These are phyloP conservation scores for Brassica hybrid DNA, from an alignment of 441 rosid genomes.

Conservation along the genomic window DNA sequence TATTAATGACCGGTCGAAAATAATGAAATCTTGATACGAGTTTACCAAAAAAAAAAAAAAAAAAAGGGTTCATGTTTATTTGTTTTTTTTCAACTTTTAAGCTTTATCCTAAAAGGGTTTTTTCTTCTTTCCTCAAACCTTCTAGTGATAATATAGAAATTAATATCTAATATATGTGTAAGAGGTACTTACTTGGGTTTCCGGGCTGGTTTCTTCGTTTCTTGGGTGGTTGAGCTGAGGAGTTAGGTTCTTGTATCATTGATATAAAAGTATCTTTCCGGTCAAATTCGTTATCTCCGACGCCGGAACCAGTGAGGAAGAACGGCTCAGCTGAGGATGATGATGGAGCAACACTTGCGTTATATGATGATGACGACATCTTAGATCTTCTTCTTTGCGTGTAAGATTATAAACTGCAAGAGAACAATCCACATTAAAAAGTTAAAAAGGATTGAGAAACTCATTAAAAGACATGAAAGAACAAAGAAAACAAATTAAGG, in stretches of 20 bases:
- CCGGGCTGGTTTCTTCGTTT: slow-evolving; percentile 46
- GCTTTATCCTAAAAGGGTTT: background rate
- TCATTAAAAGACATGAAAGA: slow-evolving; percentile 35
- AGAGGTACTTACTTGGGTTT: slow-evolving; percentile 46
- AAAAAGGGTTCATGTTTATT: slow-evolving; percentile 31
- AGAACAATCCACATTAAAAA: background rate
- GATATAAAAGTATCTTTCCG: slow-evolving; percentile 39
- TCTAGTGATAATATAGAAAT: background rate
- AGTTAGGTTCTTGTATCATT: slow-evolving; percentile 31
- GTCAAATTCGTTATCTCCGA: slow-evolving; percentile 39
- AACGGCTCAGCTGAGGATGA: slow-evolving; percentile 43
- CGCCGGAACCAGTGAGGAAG: slow-evolving; percentile 36
- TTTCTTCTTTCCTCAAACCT: background rate
- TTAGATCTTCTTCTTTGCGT: slow-evolving; percentile 36
- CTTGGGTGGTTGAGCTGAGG: slow-evolving; percentile 42
- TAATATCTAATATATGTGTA: background rate
- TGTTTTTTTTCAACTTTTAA: background rate
- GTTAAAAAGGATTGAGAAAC: slow-evolving; percentile 12
- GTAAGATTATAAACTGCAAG: slow-evolving; percentile 30
- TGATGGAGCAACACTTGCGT: slow-evolving; percentile 41
- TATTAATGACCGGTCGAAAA: background rate
- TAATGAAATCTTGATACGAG: slow-evolving; percentile 20
- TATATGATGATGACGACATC: slow-evolving; percentile 45
- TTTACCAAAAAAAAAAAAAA: background rate
- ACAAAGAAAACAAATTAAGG: slow-evolving; percentile 38